A percentile compares a stretch with the other conserved stretches of the same genome.
These are phyloP conservation scores for Pseudogymnoascus sp. DNA, from an alignment of 2,329 filamentous ascomycete species.

Conservation along the genomic window DNA sequence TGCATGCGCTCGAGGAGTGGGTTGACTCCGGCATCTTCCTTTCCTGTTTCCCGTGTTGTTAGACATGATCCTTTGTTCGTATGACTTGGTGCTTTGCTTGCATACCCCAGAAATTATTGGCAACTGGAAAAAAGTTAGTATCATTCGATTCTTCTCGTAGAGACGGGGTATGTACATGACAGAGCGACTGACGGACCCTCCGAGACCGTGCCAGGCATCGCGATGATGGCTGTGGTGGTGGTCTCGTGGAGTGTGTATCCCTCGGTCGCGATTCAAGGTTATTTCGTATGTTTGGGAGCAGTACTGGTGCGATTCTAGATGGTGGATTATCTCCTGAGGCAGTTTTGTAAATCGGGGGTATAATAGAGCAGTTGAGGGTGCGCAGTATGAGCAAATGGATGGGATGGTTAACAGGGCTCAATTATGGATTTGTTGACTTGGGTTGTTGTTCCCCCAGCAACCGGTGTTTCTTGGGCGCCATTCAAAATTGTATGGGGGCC, in stretches of 20 bases:
- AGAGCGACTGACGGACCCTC: conserved; percentile 31
- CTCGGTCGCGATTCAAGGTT: not conserved
- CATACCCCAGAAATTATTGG: conserved; percentile 91
- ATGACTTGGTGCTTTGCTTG: not conserved
- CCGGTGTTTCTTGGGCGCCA: not conserved
- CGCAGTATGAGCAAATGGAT: not conserved
- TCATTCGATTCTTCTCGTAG: not conserved
- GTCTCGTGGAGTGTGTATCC: not conserved
- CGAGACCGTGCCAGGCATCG: conserved; percentile 27
- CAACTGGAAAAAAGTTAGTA: conserved; percentile 54
- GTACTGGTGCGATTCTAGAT: not conserved
- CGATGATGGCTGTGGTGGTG: conserved; percentile 7
- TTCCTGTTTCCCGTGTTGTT: conserved; percentile 39
- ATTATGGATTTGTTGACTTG: conserved; percentile 3
- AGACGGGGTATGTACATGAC: conserved; percentile 24
- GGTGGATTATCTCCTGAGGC: not conserved
- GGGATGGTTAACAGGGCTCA: not conserved
- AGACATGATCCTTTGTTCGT: not conserved
- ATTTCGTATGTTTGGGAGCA: not conserved
- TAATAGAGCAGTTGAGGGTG: not conserved
- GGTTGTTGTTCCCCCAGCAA: conserved; percentile 7
- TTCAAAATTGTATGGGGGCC: not conserved
- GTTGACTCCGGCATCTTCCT: conserved; percentile 90
- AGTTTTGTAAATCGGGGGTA: not conserved
- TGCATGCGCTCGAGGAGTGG: conserved; percentile 93